These are phyloP conservation scores for Pseudozyma thailandica DNA, from an alignment of 1,284 basidiomycete genomes.

Conservation along the genomic window DNA sequence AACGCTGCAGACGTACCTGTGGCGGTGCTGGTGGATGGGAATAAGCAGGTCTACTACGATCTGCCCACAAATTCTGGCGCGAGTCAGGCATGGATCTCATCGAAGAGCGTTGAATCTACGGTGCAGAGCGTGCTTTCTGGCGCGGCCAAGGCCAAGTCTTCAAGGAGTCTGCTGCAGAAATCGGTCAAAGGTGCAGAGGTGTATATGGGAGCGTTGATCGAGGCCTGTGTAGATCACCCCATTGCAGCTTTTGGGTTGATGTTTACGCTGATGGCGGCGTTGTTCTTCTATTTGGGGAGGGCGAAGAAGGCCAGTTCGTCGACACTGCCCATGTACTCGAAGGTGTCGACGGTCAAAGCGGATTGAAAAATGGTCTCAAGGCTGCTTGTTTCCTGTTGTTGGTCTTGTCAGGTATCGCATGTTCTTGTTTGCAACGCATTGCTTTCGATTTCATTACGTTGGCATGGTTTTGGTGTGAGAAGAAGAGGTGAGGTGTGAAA, in stretches of 20 bases:
- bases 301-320: conserved; percentile 4
- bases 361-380: conserved; percentile 12
- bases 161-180: conserved; percentile 43
- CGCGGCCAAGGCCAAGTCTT: conserved; percentile 28
- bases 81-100: conserved; percentile 29
- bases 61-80: conserved; percentile 1
- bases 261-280: conserved; percentile 12
- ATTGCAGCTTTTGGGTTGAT: conserved; percentile 39
- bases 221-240: conserved; percentile 28
- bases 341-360: conserved; percentile 45
- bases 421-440: background rate
- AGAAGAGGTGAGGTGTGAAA: background rate
- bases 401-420: background rate
- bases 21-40: conserved; percentile 52
- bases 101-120: conserved; percentile 14
- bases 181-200: conserved; percentile 36
- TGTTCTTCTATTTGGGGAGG: conserved; percentile 40
- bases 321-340: conserved; percentile 36
- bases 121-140: conserved; percentile 31
- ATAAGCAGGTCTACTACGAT: conserved; percentile 46
- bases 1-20: conserved; percentile 32
- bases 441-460: too few species aligned
- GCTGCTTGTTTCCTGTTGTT: background rate
- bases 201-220: conserved; percentile 25
- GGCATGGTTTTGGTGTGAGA: too few species aligned